Evolutionary conservation across 106 monocot genomes (phyloP), one percentile per base, ranked within the genome.

Genomic region (Cymbidium sinense): DNA sequence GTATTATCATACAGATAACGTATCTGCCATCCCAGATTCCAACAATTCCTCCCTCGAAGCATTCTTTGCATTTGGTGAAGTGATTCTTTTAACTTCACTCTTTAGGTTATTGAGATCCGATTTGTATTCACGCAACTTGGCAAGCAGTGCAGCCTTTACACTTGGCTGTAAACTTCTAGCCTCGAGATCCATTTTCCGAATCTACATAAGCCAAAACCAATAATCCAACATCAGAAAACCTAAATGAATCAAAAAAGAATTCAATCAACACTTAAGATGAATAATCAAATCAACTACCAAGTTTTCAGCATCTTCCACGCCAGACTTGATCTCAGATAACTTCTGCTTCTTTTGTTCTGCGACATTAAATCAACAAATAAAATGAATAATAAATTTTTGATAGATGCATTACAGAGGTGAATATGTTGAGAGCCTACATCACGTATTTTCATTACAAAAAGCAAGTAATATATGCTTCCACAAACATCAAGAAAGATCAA

Each of bases 181-280:
- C 81, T 95, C 95, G 12, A 95, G 85, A 70, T 95, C 95, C 95
- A 95, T 95, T 77, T 95, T 95, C 75, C 87, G 77, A 52, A 95
- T 86, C 95, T 95, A 82, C n/a, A 74, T 70, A 77, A 67, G 1
- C 35, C 34, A 74, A 50, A 65, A 4, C n/a, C 50, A 74, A 50
- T 9, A 36, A 70, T 12, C 9, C 27, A 52, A n/a, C 29, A 54
- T 25, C 20, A 54, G n/a, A 10, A 62, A 55, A 33, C 34, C 5
- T 54, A 70, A 69, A 7, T 69, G 15, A 70, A 77, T 19, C 25
- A 36, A 18, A 47, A 19, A 50, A 19, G 0, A n/a, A 75, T 7
- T 35, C 30, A 17, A 76, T 10, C 1, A 35, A 70, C 4, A 41
- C 18, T 34, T 9, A 37, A 72, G 15, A 35, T 20, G 13, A 34